Evolutionary conservation across 495 filamentous ascomycete species (phyloP), one percentile per base, ranked within the genome.

Genomic region (Glonium stellatum): DNA sequence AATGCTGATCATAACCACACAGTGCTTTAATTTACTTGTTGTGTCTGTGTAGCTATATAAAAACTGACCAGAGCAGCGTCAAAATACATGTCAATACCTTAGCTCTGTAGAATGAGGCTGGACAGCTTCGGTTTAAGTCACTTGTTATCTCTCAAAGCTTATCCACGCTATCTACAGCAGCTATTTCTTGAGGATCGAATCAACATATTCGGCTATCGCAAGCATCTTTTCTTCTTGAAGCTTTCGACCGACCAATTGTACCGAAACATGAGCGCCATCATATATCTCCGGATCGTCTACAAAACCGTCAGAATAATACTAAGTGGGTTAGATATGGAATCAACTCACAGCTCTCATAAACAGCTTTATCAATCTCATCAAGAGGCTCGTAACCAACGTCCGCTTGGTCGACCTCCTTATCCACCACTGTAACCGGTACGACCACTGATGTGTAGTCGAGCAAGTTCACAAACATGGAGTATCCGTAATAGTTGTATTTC

Each of bases 391-490:
- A 77, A 0, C 60, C 63, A 9, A 70, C 57, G 12, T 71, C 67
- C 9, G 76, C 70, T 53, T 73, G 67, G 72, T 87, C 84, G 5
- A 84, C 51, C 1, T 56, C 64, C 67, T 83, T 80, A 59, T 83
- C 78, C 4, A 75, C 80, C 19, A 68, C 75, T 0, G 80, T 83
- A 4, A 87, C 81, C 2, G 84, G 84, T 52, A 87, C 64, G n/a
- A 78, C 73, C 2, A 82, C 76, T 25, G 73, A 71, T 21, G 78
- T 81, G 58, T 85, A 85, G 62, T 87, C 83, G 36, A 85, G 61
- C 9, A 79, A 31, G 66, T 85, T 86, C 22, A 83, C 72, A 58
- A 79, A 78, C 0, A 58, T 65, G 1, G 75, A 74, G 60, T 85
- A 87, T 4, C 76, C 82, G 47, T 78, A 74, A 59, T 80, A 73